Base-by-base conservation (phyloP, 805 yeast species). In the Ogataea haglerorum region DNA sequence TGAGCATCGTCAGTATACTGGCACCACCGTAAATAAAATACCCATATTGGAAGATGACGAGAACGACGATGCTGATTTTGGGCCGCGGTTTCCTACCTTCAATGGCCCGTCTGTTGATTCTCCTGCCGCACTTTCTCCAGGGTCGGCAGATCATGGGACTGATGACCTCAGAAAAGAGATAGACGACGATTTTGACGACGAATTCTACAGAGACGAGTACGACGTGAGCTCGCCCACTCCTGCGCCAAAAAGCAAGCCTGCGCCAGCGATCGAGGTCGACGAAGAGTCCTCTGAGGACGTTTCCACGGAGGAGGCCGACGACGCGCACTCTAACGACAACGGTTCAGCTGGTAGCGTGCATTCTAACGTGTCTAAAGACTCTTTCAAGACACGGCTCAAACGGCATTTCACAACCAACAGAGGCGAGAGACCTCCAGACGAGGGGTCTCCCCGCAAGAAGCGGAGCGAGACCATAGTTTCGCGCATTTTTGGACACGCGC, bases 11-110 rank as follows among this genome's bases (percentile, higher is more conserved):
- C 32, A 21, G 7, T 48, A 43, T 30, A n/a, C 42, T 9, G 35
- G 45, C 16, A 42, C 51, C 16, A 42, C 49, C 15, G 38, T 49
- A 4, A 58, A 57, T 26, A 52, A 49, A 8, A 44, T 54, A 1
- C 63, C 63, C 0, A 56, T 59, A 10, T 38, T 57, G 34, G 66
- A 61, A 43, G 63, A 59, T 30, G 61, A 59, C 36, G 66, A 61
- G 33, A 49, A 48, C 22, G 64, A 53, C n/a, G 40, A 42, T 1
- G 57, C 47, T 5, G 26, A 44, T 9, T 34, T 34, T 19, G 54
- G 57, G 2, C 65, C 64, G 2, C 34, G 51, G 13, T 38, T 61
- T 10, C 64, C 65, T 0, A 40, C 47, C 10, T 60, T 60, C 41
- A 37, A 39, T 31, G 27, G 27, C 10, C 26, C 30, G 2, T 27